These are phyloP conservation scores for Candida berthetii DNA, from an alignment of 805 yeast genomes.

Conservation along the genomic window DNA sequence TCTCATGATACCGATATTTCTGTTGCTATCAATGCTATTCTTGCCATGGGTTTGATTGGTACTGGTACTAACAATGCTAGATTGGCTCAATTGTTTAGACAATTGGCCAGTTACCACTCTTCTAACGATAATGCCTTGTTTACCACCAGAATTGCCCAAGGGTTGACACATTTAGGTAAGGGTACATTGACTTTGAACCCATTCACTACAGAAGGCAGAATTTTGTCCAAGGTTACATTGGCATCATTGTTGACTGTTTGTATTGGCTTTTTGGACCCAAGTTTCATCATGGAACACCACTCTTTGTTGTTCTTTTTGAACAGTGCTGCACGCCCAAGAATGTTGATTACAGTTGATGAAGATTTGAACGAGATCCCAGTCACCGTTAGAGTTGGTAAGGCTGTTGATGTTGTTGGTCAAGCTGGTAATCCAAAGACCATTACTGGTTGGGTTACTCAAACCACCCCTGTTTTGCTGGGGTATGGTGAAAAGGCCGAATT, in stretches of 20 bases:
- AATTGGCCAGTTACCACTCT: constrained; percentile 87
- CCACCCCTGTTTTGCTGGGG: constrained; percentile 91
- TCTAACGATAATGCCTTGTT: constrained; percentile 88
- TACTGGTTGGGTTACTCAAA: constrained; percentile 99
- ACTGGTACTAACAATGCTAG: constrained; percentile 99
- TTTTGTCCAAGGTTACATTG: constrained; percentile 80
- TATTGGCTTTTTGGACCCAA: constrained; percentile 81
- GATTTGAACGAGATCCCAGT: constrained; percentile 77
- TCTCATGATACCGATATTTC: constrained; percentile 94
- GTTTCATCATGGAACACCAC: constrained; percentile 77
- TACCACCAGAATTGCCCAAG: constrained; percentile 93
- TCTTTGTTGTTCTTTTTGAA: constrained; percentile 80
- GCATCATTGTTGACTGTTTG: constrained; percentile 85
- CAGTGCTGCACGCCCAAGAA: constrained; percentile 87
- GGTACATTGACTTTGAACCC: constrained; percentile 91
- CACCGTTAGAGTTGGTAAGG: constrained; percentile 97
- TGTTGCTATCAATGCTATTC: constrained; percentile 92
- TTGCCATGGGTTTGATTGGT: constrained; percentile 96
- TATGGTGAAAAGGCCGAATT: constrained; percentile 96
- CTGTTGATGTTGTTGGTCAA: constrained; percentile 97
- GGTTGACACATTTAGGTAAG: constrained; percentile 90
- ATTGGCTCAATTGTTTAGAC: constrained; percentile 91
- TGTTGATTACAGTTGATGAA: constrained; percentile 89
- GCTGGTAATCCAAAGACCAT: constrained; percentile 99
- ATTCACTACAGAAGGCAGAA: constrained; percentile 82